phyloP scores from a whole-genome alignment of 2,329 filamentous ascomycete species.

The Pyricularia pennisetigena region DNA sequence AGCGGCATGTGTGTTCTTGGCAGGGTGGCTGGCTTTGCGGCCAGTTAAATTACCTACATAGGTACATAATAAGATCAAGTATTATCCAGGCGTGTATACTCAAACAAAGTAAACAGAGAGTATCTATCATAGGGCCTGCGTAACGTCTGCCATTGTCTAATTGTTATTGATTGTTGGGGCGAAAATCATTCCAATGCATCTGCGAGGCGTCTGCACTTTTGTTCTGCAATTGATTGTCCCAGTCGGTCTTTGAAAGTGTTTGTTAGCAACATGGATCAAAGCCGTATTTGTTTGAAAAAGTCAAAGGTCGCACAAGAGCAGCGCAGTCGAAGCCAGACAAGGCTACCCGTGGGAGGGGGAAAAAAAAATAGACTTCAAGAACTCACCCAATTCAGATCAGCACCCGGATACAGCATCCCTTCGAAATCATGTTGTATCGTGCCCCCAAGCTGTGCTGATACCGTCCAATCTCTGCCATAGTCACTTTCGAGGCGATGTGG shows the following conservation, averaged over 20 bases:
- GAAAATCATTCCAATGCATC: slow-evolving; percentile 16
- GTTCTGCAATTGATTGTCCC: slow-evolving; percentile 17
- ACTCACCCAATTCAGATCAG: slow-evolving; percentile 3
- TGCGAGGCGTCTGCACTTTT: slow-evolving; percentile 13
- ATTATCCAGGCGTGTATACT: no score
- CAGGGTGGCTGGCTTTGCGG: not conserved
- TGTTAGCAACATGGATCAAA: not conserved
- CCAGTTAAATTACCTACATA: not conserved
- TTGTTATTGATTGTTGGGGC: not conserved
- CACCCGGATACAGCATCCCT: not conserved
- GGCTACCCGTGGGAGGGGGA: not conserved
- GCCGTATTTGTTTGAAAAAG: not conserved
- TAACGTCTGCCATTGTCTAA: not conserved
- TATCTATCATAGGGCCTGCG: not conserved
- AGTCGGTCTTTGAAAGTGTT: slow-evolving; percentile 10
- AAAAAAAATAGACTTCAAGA: not conserved
- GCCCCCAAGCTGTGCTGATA: not conserved
- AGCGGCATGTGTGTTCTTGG: not conserved
- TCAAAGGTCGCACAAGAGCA: slow-evolving; percentile 6
- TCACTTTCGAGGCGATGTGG: not conserved
- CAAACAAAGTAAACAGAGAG: not conserved
- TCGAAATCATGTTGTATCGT: not conserved
- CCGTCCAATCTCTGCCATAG: not conserved
- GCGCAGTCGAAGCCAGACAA: not conserved
- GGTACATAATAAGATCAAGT: not conserved